Conservation (phyloP, 495 filamentous ascomycete genomes). For the Viridothelium virens region DNA sequence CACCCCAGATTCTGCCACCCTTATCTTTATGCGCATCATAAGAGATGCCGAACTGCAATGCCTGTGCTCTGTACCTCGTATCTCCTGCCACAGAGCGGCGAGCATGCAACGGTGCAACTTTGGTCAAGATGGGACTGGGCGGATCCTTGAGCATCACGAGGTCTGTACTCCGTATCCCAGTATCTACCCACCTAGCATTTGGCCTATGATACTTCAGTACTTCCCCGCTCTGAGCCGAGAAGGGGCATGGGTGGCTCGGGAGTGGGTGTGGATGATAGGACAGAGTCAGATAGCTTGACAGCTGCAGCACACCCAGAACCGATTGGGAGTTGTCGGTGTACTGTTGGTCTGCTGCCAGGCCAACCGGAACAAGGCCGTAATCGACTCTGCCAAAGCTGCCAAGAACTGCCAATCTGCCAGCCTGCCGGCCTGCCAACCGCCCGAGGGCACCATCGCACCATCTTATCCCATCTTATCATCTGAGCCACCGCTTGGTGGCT, state of each 20-base stretch:
- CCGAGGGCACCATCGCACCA: no score
- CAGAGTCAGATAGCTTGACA: background rate
- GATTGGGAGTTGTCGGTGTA: background rate
- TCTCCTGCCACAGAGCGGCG: background rate
- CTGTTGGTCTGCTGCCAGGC: background rate
- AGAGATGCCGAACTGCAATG: background rate
- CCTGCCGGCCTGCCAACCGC: no score
- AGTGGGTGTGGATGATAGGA: background rate
- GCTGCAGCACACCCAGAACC: no score
- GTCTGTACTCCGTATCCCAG: background rate
- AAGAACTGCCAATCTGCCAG: no score
- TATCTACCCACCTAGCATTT: no score
- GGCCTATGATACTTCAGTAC: no score
- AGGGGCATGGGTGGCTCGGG: no score
- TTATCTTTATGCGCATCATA: background rate
- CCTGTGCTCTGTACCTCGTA: background rate
- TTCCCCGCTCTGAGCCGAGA: no score
- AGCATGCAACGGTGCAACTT: no score
- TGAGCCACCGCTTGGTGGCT: no score
- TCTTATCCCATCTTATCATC: no score
- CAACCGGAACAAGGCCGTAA: background rate
- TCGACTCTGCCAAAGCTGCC: no score
- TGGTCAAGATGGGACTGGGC: background rate
- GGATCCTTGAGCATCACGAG: conserved; percentile 3
- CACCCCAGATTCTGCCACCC: conserved; percentile 5